Evolutionary conservation across 2,329 filamentous ascomycete species (phyloP), one percentile per base, ranked within the genome.

Genomic region (Beauveria bassiana): DNA sequence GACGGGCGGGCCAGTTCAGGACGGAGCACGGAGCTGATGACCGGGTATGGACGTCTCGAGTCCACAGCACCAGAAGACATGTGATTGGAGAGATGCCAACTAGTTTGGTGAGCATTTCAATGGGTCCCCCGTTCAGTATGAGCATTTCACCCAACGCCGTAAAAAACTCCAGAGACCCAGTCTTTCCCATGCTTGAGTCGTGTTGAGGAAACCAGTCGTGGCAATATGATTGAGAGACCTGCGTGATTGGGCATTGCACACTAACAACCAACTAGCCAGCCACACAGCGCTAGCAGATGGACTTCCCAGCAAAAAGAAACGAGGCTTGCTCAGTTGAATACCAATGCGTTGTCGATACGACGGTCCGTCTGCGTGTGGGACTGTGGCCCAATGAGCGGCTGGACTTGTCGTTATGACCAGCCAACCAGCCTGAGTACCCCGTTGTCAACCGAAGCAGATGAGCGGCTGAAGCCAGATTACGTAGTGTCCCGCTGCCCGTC

Each of bases 21-120:
- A 58, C 55, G 55, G 55, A 57, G 53, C 42, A 58, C 55, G 45
- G 55, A 57, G 53, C 42, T 56, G 53, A 46, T 20, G 31, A 20
- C 26, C 2, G 20, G 49, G 49, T 8, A 34, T 28, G 28, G 24
- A 49, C 16, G 24, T 28, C 14, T 12, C 22, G 16, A 26, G 52
- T 54, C 22, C 38, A 28, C 10, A 22, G 3, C 28, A 52, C 3
- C 14, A 28, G 9, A 42, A 16, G 40, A 16, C 24, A 10, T 12
- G 34, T 56, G 53, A 43, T 34, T 46, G 53, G 53, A 46, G 46
- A 12, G 26, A 45, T 16, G 5, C 12, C 34, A 38, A 38, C 34
- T 16, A 28, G 28, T 9, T 28, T 28, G 28, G 28, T 2, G 2
- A 12, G 10, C 18, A 18, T 46, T 56, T 46, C 26, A 24, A 56